Evolutionary conservation across 805 yeast species (phyloP).

Genomic region (Yarrowia sp.): DNA sequence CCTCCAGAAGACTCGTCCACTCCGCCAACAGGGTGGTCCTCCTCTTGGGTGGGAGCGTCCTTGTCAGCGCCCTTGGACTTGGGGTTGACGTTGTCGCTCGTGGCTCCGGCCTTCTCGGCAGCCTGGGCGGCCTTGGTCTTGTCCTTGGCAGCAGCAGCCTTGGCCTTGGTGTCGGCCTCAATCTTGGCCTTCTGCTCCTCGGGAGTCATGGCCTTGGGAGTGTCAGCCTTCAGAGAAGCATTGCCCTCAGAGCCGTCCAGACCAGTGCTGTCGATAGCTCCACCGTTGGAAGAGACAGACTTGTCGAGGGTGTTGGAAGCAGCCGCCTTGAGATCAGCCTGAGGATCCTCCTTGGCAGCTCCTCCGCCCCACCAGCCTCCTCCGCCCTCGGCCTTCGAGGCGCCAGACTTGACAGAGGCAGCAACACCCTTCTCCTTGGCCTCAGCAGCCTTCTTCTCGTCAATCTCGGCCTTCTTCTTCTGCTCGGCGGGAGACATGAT

Average conservation of each 20-base stretch:
- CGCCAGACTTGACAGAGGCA: constrained; percentile 37
- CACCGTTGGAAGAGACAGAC: not conserved
- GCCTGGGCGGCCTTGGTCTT: constrained; percentile 52
- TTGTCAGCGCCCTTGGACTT: constrained; percentile 38
- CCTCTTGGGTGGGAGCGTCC: constrained; percentile 44
- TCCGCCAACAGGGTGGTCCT: constrained; percentile 42
- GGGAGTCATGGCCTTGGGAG: constrained; percentile 36
- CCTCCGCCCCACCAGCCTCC: constrained; percentile 15
- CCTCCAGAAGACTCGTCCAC: constrained; percentile 51
- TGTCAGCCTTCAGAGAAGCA: not conserved
- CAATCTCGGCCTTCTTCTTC: constrained; percentile 53
- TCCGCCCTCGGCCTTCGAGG: constrained; percentile 40
- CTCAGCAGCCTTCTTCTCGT: constrained; percentile 52
- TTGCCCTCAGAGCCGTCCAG: constrained; percentile 14
- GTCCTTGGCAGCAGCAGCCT: constrained; percentile 47
- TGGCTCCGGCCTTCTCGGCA: constrained; percentile 51
- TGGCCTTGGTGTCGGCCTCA: constrained; percentile 42
- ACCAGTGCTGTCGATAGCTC: constrained; percentile 10
- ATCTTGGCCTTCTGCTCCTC: constrained; percentile 50
- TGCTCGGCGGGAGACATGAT: constrained; percentile 74
- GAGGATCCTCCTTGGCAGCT: constrained; percentile 39
- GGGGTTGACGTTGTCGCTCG: constrained; percentile 46
- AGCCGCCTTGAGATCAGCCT: constrained; percentile 41
- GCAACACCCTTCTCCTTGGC: constrained; percentile 42
- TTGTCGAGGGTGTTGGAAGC: constrained; percentile 14